Percentiles rank a stretch among this genome's conserved stretches.
These are phyloP conservation scores for Hippophae tibetana DNA, from an alignment of 306 rosid species.

Conservation along the genomic window DNA sequence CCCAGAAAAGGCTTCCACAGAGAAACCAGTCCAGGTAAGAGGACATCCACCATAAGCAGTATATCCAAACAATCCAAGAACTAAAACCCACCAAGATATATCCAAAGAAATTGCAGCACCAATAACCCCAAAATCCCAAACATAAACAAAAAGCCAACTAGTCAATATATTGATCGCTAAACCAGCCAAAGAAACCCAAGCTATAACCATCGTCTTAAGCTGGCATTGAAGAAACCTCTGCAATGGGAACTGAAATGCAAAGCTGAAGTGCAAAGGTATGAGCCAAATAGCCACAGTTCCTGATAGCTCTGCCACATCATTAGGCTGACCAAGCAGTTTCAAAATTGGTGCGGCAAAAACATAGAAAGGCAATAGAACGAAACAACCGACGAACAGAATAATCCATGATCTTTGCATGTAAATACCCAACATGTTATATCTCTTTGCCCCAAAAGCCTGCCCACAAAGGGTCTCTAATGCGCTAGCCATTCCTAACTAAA, in stretches of 20 bases:
- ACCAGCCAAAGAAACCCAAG: neutral
- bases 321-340: conserved; percentile 10
- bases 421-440: conserved; percentile 12
- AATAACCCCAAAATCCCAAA: neutral
- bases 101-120: neutral
- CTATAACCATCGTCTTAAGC: neutral
- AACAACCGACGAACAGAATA: too few species aligned
- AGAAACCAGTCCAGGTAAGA: conserved; percentile 65
- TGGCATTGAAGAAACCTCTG: conserved; percentile 10
- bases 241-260: conserved; percentile 4
- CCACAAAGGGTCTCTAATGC: conserved; percentile 38
- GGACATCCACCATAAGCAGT: conserved; percentile 60
- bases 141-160: conserved; percentile 6
- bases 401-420: too few species aligned
- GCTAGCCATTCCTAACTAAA: conserved; percentile 36
- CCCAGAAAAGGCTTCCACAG: conserved; percentile 61
- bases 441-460: conserved; percentile 36
- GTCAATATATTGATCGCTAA: neutral
- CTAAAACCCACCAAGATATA: conserved; percentile 26
- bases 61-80: conserved; percentile 39
- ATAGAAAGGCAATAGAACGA: too few species aligned
- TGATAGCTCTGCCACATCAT: conserved; percentile 13
- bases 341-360: conserved; percentile 9
- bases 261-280: conserved; percentile 4
- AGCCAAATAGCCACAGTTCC: conserved; percentile 4